Evolutionary conservation across 2,329 filamentous ascomycete genomes (phyloP), one percentile per base, ranked within the genome.

Genomic region (Ambrosiella xylebori): DNA sequence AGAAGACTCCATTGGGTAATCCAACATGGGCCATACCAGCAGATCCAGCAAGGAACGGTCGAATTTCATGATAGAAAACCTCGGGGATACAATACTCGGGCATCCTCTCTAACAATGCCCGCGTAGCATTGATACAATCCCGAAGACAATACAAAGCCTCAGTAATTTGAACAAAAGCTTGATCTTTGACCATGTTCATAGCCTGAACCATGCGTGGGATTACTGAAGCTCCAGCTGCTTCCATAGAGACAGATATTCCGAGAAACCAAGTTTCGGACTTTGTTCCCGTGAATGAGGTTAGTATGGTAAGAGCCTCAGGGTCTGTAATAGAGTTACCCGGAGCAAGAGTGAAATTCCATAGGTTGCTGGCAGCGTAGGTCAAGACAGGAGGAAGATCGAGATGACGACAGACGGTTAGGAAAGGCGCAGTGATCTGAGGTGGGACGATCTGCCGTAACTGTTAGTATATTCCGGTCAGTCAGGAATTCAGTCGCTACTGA

Each of bases 241-340:
- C 93, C 63, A 98, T 96, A 62, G 91, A 93, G 2, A 96, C 86
- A 0, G 89, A 96, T 57, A 97, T 82, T n/a, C 97, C 77, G 68
- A 96, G 98, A 68, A 98, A 98, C 93, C 93, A 98, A 62, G 93
- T 95, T 72, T 98, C 93, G 67, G 98, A 93, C 58, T 95, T 75
- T 7, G 89, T 90, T 54, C 93, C 93, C 13, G 93, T 97, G 67
- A 96, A 94, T 12, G 93, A 96, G 65, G 83, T 81, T 61, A 96
- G 76, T 1, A 88, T 93, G 45, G 87, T 83, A 58, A 98, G 77
- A 65, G 97, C 96, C 65, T 93, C 84, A 51, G 96, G 77, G 13
- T 27, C 38, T 7, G 52, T 41, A 41, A 41, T 17, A 7, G 38
- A 41, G 62, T 82, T 81, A 65, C 93, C 88, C 58, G 91, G 80